These are phyloP conservation scores for Elaeagnus macrophylla DNA, from an alignment of 306 rosid species.

Conservation along the genomic window DNA sequence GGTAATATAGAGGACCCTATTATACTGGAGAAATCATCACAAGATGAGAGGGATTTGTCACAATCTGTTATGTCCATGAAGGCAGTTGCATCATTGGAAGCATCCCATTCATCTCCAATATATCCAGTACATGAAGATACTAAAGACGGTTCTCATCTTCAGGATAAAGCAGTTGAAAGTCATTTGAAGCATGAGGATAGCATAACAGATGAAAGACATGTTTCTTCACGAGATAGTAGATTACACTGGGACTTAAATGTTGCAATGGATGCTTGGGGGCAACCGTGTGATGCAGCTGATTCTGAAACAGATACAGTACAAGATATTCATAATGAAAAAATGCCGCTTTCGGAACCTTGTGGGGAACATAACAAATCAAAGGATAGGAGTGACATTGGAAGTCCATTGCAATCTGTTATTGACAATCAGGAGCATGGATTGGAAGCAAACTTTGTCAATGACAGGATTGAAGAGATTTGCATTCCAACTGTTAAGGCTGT, in stretches of 20 bases:
- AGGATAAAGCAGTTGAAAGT: not conserved
- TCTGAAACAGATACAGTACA: conserved; percentile 12
- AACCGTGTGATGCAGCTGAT: conserved; percentile 17
- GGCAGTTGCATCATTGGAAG: conserved; percentile 10
- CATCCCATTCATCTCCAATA: not conserved
- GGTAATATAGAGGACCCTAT: conserved; percentile 2
- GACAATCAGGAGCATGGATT: conserved; percentile 4
- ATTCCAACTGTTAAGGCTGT: conserved; percentile 2
- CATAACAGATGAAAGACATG: conserved; percentile 2
- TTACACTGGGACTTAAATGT: conserved; percentile 37
- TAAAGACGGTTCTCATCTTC: conserved; percentile 1
- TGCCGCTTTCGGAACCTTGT: conserved; percentile 11
- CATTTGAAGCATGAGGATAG: conserved; percentile 1
- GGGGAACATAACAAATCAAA: conserved; percentile 3
- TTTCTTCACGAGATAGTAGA: conserved; percentile 23
- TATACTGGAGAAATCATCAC: conserved; percentile 8
- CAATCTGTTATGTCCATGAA: conserved; percentile 2
- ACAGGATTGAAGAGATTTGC: conserved; percentile 4
- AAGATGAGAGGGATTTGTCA: conserved; percentile 3
- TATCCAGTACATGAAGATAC: conserved; percentile 6
- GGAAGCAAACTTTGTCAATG: conserved; percentile 9
- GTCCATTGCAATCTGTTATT: conserved; percentile 6
- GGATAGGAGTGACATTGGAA: conserved; percentile 4
- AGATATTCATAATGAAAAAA: conserved; percentile 3
- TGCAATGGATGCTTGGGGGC: conserved; percentile 30